Conservation (phyloP, 2,329 filamentous ascomycete species). For the Incumbomyces lentus region DNA sequence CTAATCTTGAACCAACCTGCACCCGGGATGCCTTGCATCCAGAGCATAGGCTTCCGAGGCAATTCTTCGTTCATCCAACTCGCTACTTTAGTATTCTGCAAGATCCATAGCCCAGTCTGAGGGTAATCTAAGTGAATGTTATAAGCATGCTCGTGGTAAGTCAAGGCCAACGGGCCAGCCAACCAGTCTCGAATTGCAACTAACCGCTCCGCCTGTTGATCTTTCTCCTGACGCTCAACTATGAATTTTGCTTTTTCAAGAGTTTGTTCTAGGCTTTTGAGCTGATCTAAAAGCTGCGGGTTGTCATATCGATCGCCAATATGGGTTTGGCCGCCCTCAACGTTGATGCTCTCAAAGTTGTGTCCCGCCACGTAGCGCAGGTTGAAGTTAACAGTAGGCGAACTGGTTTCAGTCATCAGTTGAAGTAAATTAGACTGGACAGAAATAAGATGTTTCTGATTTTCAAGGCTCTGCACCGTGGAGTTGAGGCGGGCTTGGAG, state of each 20-base stretch:
- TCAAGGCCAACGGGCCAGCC: not conserved
- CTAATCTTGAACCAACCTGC: conserved; percentile 18
- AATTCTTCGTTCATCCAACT: conserved; percentile 1
- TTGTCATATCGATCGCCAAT: conserved; percentile 1
- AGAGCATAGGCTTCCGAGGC: not conserved
- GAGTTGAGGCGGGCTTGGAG: conserved; percentile 16
- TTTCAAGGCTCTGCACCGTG: conserved; percentile 16
- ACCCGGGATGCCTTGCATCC: conserved; percentile 21
- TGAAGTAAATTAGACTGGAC: conserved; percentile 8
- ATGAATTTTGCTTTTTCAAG: not conserved
- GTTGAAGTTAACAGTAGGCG: not conserved
- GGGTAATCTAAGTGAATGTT: conserved; percentile 11
- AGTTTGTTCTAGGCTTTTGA: not conserved
- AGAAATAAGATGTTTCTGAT: conserved; percentile 17
- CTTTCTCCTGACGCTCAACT: not conserved
- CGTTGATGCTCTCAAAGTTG: conserved; percentile 7
- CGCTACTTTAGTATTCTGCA: conserved; percentile 9
- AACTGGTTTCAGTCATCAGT: not conserved
- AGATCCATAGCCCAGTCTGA: conserved; percentile 20
- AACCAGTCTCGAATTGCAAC: not conserved
- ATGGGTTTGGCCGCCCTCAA: not conserved
- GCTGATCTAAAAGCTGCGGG: not conserved
- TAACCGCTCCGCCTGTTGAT: not conserved
- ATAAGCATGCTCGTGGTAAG: not conserved
- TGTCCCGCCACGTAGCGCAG: conserved; percentile 17